Evolutionary conservation across 805 yeast genomes (phyloP), one percentile per base, ranked within the genome.

Genomic region (Kuraishia piskuri): DNA sequence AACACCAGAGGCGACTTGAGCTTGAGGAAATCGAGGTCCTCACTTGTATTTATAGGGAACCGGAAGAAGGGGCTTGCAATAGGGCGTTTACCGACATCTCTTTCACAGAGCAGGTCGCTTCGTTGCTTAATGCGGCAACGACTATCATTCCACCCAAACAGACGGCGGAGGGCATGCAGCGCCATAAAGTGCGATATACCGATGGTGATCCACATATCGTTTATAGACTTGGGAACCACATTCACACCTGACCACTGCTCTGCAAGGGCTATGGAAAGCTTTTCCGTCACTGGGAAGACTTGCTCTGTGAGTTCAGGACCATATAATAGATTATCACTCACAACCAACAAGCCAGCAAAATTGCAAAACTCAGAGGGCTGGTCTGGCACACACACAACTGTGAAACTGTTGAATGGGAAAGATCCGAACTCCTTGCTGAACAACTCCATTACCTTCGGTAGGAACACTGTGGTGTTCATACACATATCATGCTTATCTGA

Each of bases 201-300:
- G 25, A 87, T 69, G 1, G 91, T 86, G 57, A 92, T 80, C 99
- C 99, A 94, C 6, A 88, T 59, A 66, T 94, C 97, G 59, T 87
- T 82, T 64, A 83, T 78, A 0, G 83, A 77, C 52, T 77, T 78
- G 0, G 98, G 97, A 2, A 90, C 84, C 20, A 94, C 89, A 64
- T 88, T 89, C 37, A 94, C 84, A 19, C 97, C 97, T 0, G 95
- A 80, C 96, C 97, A 94, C 66, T 94, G 99, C 3, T 82, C 78
- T 0, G 98, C 86, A 21, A 94, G 67, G 0, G 88, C 83, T 53
- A 82, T 79, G 0, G 92, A 76, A 2, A 94, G 66, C 0, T 72
- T 64, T 56, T 88, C 90, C 0, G 96, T 88, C 2, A 82, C 77
- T 0, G 79, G 62, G 59, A 86, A 84, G 53, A 89, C 74, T 1